Conservation (phyloP, 495 filamentous ascomycete genomes). For the Podospora appendiculata region DNA sequence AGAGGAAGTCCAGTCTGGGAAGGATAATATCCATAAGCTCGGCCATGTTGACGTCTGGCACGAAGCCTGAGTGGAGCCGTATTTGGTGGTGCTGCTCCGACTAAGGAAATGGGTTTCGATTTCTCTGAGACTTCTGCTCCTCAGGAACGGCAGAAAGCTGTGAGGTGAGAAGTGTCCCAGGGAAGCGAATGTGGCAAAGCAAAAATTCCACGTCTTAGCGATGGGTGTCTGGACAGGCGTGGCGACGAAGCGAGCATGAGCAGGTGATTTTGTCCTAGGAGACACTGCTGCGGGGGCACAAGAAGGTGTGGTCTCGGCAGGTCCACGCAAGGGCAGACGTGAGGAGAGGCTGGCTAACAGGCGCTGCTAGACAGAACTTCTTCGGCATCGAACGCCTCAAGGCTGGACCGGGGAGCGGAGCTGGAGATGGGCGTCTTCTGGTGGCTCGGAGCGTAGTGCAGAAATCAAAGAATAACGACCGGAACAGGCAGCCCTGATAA, state of each 20-base stretch:
- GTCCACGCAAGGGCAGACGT: conserved; percentile 1
- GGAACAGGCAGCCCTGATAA: conserved; percentile 24
- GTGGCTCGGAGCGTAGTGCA: conserved; percentile 11
- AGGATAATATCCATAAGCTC: conserved; percentile 26
- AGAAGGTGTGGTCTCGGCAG: neutral
- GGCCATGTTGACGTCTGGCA: conserved; percentile 15
- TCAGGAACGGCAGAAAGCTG: too few relatives aligned
- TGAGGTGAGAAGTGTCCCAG: too few relatives aligned
- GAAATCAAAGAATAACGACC: conserved; percentile 18
- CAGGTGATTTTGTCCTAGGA: neutral
- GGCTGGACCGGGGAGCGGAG: neutral
- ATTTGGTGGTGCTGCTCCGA: neutral
- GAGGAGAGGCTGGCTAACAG: conserved; percentile 1
- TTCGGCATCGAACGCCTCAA: conserved; percentile 1
- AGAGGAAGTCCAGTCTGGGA: conserved; percentile 30
- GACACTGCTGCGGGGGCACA: conserved; percentile 12
- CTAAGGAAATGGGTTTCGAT: too few relatives aligned
- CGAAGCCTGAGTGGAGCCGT: neutral
- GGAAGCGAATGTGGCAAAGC: too few relatives aligned
- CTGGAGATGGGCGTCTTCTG: neutral
- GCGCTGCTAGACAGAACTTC: neutral
- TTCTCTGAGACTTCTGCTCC: too few relatives aligned
- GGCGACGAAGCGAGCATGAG: too few relatives aligned
- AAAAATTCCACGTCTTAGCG: too few relatives aligned
- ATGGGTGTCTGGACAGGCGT: too few relatives aligned